phyloP scores from a whole-genome alignment of 2,329 filamentous ascomycete species.

The Stenocarpella maydis region DNA sequence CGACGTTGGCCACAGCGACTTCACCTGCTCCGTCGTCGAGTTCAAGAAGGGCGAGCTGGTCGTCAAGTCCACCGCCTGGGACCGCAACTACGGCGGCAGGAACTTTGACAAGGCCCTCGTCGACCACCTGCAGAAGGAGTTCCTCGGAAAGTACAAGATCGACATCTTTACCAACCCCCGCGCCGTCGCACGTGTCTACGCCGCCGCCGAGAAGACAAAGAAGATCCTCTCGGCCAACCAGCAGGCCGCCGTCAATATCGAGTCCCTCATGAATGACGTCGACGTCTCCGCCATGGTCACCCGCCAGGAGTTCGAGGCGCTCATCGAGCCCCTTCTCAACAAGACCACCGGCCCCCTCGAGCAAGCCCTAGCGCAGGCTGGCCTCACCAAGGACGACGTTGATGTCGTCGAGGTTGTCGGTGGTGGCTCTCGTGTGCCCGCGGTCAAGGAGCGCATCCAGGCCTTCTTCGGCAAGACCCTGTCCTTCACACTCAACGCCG shows the following conservation, averaged over 20 bases:
- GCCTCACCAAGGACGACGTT: constrained; percentile 90
- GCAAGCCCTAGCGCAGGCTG: constrained; percentile 92
- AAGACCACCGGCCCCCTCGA: constrained; percentile 80
- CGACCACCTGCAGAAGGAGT: constrained; percentile 94
- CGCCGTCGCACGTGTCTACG: constrained; percentile 84
- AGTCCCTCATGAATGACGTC: constrained; percentile 98
- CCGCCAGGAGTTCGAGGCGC: constrained; percentile 90
- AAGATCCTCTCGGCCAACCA: constrained; percentile 98
- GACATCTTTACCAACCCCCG: constrained; percentile 92
- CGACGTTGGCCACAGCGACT: constrained; percentile 97
- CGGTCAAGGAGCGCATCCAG: constrained; percentile 89
- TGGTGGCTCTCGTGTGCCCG: constrained; percentile 91
- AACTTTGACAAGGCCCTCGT: constrained; percentile 96
- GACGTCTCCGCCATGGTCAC: constrained; percentile 91
- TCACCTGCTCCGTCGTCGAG: constrained; percentile 92
- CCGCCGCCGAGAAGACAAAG: constrained; percentile 96
- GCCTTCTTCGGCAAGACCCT: constrained; percentile 91
- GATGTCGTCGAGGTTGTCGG: constrained; percentile 93
- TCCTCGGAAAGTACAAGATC: constrained; percentile 97
- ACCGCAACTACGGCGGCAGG: constrained; percentile 96
- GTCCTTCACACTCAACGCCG: constrained; percentile 97
- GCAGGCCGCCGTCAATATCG: constrained; percentile 91
- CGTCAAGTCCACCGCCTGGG: constrained; percentile 90
- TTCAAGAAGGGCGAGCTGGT: constrained; percentile 96
- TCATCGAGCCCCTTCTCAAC: constrained; percentile 84